Conservation (phyloP, 371 early-diverging fungal species). For the Mucor indicus region DNA sequence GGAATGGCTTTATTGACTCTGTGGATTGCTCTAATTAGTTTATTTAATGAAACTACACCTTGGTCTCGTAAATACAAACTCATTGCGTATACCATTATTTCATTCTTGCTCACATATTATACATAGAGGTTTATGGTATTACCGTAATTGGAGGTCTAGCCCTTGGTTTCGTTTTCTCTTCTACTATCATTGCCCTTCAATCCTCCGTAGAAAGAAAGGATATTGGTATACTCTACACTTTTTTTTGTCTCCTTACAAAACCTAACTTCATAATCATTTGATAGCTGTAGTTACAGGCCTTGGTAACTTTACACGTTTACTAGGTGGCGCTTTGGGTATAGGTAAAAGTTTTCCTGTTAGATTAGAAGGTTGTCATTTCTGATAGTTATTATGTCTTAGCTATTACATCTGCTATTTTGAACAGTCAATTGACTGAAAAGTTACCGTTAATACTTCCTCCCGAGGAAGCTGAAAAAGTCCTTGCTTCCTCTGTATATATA, state of each 20-base stretch:
- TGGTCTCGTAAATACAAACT: constrained; percentile 24
- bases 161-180: constrained; percentile 34
- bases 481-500: constrained; percentile 32
- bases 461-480: constrained; percentile 19
- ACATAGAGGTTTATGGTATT: constrained; percentile 33
- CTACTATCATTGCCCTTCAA: constrained; percentile 45
- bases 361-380: too few species aligned
- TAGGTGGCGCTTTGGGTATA: constrained; percentile 50
- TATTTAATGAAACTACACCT: constrained; percentile 25
- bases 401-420: constrained; percentile 36
- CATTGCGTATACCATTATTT: too few species aligned
- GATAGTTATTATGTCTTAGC: too few species aligned
- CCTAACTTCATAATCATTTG: too few species aligned
- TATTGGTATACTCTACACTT: constrained; percentile 19
- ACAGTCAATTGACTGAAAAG: constrained; percentile 27
- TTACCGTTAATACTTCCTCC: constrained; percentile 25
- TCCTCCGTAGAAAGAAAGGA: constrained; percentile 40
- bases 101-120: too few species aligned
- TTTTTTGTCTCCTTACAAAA: background rate
- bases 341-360: background rate
- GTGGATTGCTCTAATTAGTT: constrained; percentile 28
- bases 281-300: constrained; percentile 46
- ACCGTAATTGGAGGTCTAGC: constrained; percentile 36
- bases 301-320: constrained; percentile 42
- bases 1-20: constrained; percentile 40